Base-by-base conservation (phyloP, 306 rosid species). In the Styphnolobium japonicum region DNA sequence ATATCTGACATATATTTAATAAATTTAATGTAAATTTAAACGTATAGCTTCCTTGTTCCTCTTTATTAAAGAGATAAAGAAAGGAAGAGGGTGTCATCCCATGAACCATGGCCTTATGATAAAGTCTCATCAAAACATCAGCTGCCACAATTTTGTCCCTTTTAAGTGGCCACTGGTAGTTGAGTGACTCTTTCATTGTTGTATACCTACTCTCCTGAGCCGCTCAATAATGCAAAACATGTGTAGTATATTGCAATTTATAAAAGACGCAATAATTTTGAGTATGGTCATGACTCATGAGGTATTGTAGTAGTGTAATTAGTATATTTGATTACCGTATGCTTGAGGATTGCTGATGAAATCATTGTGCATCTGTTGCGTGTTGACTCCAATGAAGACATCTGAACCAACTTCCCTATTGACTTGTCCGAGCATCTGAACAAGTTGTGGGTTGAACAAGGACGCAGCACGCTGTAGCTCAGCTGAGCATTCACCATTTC, bases 381-480 rank as follows among this genome's bases (percentile, higher is more conserved):
- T 83, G 60, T 90, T 90, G 16, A 48, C 85, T 5, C 82, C 85
- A 16, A 90, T 82, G 75, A 90, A 88, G 9, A 85, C 86, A 25
- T 85, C 45, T 12, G 76, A 68, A 57, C 91, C 88, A 22, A 88
- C 19, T 71, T 77, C 66, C 0, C 6, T 43, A 48, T 90, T 90
- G 72, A 90, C 84, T 55, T 71, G 76, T 7, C 0, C 12, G 11
- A 85, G 6, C 89, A 90, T 81, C 19, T 79, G 36, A 39, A 6
- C 60, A 15, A 90, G 88, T 31, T 83, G 87, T 1, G 92, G 92
- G 18, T 88, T 85, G 76, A 52, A 90, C 78, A 90, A 75, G 27
- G 73, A 48, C 12, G 87, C 66, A 0, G 95, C 92, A 34, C 34
- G 33, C 58, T 83, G 80, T 4, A 90, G 85, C 71, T 88, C 92